Base-by-base conservation (phyloP, 371 early-diverging fungal species). In the Saksenaea oblongispora region DNA sequence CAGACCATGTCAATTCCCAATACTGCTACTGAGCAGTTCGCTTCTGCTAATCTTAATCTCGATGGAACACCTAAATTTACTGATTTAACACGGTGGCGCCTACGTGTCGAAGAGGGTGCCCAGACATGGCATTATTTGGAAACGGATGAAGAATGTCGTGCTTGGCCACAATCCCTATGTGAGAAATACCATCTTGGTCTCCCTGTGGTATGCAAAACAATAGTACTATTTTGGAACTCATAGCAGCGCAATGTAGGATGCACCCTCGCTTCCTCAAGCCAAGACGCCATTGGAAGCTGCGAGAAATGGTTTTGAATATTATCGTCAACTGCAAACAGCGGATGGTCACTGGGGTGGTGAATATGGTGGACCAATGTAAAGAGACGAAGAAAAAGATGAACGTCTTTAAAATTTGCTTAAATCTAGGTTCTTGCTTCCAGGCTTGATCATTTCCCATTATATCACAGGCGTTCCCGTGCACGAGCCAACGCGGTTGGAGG, bases 301-400 rank as follows among this genome's bases (percentile, higher is more conserved):
- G 13, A 84, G 88, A 31, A 95, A 94, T 70, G 95, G 95, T 10
- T 91, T 92, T 73, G 86, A 89, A 59, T 98, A 96, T 76, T 94
- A 87, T 64, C 84, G 88, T 64, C 79, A 80, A 15, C 81, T 97
- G 34, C 98, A 98, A 73, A 95, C 95, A n/a, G 88, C 86, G 44
- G 96, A 96, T 64, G 98, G 98, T 3, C 97, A 97, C 83, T 98
- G 95, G 93, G 92, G 94, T 3, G 96, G 98, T 42, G 95, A 95
- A 66, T 98, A 97, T 75, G 98, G 96, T 61, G 98, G 98, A 3
- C 98, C 98, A 27, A 91, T 97, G 93, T 77, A 72, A 62, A 42
- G 22, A 2, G 0, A 18, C 1, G 34, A 7, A 56, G 15, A 17
- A 9, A 10, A 22, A 47, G 3, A 10, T 26, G 17, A n/a, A 34